A percentile compares a stretch with the other conserved stretches of the same genome.
Evolutionary conservation across 345 rosid genomes (phyloP).

Genomic region (Rhodamnia rubescens): DNA sequence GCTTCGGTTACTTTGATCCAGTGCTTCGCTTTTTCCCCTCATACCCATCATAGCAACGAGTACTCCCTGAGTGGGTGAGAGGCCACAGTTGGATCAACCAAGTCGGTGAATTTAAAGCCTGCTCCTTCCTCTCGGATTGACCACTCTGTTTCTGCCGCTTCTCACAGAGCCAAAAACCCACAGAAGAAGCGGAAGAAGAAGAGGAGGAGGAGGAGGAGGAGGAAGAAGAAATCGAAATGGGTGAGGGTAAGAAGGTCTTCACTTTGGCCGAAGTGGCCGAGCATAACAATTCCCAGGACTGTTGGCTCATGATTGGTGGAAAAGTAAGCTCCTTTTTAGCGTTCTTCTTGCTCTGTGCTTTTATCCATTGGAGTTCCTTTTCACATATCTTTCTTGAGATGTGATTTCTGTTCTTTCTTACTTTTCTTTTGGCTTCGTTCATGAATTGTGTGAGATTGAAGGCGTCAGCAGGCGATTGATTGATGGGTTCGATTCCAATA

Average conservation of each 20-base stretch:
- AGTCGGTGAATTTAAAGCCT: not conserved
- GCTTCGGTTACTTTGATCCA: not conserved
- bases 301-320: slow-evolving; percentile 62
- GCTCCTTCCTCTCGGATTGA: not conserved
- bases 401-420: not conserved
- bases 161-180: not conserved
- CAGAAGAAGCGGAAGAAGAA: not conserved
- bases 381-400: not conserved
- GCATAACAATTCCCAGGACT: slow-evolving; percentile 44
- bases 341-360: not conserved
- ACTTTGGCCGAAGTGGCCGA: slow-evolving; percentile 56
- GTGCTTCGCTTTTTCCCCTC: not conserved
- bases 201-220: not conserved
- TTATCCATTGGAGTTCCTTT: not conserved
- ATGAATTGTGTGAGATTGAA: not conserved
- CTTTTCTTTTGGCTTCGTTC: too few species aligned
- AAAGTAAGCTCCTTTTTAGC: slow-evolving; percentile 22
- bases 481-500: not conserved
- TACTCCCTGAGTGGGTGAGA: not conserved
- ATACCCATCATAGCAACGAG: not conserved
- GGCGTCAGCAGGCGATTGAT: not conserved
- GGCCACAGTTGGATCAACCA: not conserved
- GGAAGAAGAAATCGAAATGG: slow-evolving; percentile 13
- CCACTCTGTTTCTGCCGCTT: not conserved
- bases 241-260: slow-evolving; percentile 36